These are phyloP conservation scores for Pythium volutum DNA, from an alignment of 352 stramenopile species.

Conservation along the genomic window DNA sequence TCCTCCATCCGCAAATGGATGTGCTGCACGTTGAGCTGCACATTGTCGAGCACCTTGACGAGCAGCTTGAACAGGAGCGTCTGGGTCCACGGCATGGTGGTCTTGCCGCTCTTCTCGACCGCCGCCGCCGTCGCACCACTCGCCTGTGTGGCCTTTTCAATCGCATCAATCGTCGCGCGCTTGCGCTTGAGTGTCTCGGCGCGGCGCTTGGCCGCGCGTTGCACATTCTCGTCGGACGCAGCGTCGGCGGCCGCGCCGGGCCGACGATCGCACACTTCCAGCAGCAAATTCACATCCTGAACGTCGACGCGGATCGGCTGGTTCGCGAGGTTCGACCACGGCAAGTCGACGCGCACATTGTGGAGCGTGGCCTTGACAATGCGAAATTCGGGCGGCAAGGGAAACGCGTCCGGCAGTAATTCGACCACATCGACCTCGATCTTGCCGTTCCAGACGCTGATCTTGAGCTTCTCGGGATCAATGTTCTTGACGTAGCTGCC, in stretches of 20 bases:
- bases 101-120: slow-evolving; percentile 15
- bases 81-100: slow-evolving; percentile 56
- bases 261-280: slow-evolving; percentile 42
- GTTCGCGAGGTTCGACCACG: slow-evolving; percentile 68
- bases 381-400: slow-evolving; percentile 58
- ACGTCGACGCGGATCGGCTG: slow-evolving; percentile 79
- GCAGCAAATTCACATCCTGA: slow-evolving; percentile 68
- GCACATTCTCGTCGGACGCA: neutral
- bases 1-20: slow-evolving; percentile 76
- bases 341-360: slow-evolving; percentile 69
- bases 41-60: slow-evolving; percentile 82
- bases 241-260: slow-evolving; percentile 1
- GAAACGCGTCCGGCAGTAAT: slow-evolving; percentile 68
- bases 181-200: slow-evolving; percentile 60
- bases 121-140: slow-evolving; percentile 24
- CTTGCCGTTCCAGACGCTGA: slow-evolving; percentile 85
- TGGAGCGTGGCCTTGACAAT: slow-evolving; percentile 78
- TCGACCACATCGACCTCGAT: slow-evolving; percentile 82
- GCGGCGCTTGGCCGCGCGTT: slow-evolving; percentile 17
- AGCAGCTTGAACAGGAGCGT: slow-evolving; percentile 78
- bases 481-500: slow-evolving; percentile 87
- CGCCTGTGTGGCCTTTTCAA: slow-evolving; percentile 71
- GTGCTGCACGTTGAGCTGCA: slow-evolving; percentile 77
- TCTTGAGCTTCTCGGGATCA: slow-evolving; percentile 77
- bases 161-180: slow-evolving; percentile 68